These are phyloP conservation scores for Erodium texanum DNA, from an alignment of 441 rosid genomes.

Conservation along the genomic window DNA sequence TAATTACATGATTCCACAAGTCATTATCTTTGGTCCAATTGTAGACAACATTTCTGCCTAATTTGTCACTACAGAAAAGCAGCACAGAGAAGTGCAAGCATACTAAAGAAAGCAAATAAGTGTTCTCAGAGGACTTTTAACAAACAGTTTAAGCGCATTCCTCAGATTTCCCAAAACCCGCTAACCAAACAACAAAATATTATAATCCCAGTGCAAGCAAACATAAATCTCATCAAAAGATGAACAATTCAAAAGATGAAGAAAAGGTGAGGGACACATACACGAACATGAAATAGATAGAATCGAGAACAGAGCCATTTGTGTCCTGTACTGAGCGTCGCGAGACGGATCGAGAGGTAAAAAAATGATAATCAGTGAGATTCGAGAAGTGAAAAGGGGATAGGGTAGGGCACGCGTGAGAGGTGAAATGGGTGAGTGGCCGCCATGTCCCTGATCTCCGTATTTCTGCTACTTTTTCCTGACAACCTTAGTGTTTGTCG, in stretches of 20 bases:
- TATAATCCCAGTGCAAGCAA: neutral
- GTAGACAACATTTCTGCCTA: neutral
- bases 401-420: conserved; percentile 4
- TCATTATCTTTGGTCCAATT: too few relatives aligned
- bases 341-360: neutral
- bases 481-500: too few relatives aligned
- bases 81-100: too few relatives aligned
- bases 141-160: neutral
- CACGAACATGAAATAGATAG: neutral
- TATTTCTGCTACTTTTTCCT: neutral
- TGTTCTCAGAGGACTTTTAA: conserved; percentile 1
- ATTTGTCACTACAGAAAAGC: neutral
- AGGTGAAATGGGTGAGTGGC: too few relatives aligned
- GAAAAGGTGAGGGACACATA: neutral
- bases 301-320: neutral
- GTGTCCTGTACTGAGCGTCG: neutral
- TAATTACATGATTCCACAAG: neutral
- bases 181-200: neutral
- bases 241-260: neutral
- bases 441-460: conserved; percentile 1
- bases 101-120: neutral
- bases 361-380: neutral
- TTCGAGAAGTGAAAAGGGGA: neutral
- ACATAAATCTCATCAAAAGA: neutral
- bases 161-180: neutral